Evolutionary conservation across 805 yeast species (phyloP).

Genomic region (Grigorovia transvaalensis): DNA sequence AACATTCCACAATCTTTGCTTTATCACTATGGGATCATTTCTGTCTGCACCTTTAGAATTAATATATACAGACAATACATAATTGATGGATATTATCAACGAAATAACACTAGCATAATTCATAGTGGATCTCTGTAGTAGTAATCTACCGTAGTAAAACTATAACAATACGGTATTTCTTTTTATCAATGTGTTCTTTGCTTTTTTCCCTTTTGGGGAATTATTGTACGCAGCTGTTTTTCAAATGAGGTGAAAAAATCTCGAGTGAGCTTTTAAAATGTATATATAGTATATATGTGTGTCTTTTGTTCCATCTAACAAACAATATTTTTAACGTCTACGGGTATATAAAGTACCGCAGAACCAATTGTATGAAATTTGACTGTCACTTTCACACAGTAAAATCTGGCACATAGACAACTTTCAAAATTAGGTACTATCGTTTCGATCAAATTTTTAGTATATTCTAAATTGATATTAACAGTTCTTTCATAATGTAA

Average conservation of each 20-base stretch:
- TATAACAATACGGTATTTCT: neutral
- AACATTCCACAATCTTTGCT: constrained; percentile 17
- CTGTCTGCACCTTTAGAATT: constrained; percentile 15
- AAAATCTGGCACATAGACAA: constrained; percentile 38
- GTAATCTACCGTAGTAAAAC: neutral
- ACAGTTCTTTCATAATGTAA: constrained; percentile 27
- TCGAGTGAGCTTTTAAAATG: too few relatives aligned
- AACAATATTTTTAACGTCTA: constrained; percentile 7
- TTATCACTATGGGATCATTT: constrained; percentile 25
- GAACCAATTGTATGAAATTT: constrained; percentile 19
- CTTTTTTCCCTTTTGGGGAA: neutral
- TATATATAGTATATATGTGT: too few relatives aligned
- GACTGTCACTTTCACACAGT: constrained; percentile 34
- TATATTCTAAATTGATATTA: constrained; percentile 8
- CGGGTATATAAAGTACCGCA: constrained; percentile 9
- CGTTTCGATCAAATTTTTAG: constrained; percentile 30
- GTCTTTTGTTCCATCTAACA: neutral
- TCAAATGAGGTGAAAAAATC: too few relatives aligned
- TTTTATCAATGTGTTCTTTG: neutral
- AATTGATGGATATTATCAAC: constrained; percentile 1
- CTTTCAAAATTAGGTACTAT: constrained; percentile 39
- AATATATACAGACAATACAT: constrained; percentile 19
- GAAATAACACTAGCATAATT: neutral
- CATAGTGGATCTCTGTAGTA: neutral
- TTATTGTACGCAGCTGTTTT: too few relatives aligned